Evolutionary conservation across 768 basidiomycete genomes (phyloP).

Genomic region (Boletus fagicola): DNA sequence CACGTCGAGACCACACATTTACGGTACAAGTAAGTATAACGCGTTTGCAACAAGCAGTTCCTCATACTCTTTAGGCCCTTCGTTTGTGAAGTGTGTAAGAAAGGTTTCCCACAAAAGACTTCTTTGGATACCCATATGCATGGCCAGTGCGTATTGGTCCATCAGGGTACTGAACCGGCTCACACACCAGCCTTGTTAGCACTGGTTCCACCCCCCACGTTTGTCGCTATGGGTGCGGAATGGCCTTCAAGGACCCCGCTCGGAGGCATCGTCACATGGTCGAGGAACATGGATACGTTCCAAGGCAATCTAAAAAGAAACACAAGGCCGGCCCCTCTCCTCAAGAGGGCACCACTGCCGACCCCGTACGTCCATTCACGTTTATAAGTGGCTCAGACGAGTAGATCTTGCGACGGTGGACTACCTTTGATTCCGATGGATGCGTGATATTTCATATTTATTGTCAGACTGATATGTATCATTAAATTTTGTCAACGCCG

Average conservation of each 20-base stretch:
- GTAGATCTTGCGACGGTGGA: conserved; percentile 15
- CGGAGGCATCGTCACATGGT: conserved; percentile 60
- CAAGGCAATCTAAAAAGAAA: conserved; percentile 46
- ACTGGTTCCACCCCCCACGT: conserved; percentile 56
- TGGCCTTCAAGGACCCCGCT: conserved; percentile 63
- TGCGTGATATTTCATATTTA: conserved; percentile 24
- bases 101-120: conserved; percentile 59
- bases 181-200: conserved; percentile 33
- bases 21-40: conserved; percentile 50
- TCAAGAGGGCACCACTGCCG: conserved; percentile 23
- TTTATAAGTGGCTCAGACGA: conserved; percentile 30
- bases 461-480: conserved; percentile 25
- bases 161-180: conserved; percentile 6
- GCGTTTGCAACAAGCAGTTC: conserved; percentile 6
- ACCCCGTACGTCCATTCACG: conserved; percentile 34
- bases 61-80: conserved; percentile 43
- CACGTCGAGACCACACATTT: conserved; percentile 66
- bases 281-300: conserved; percentile 49
- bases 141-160: conserved; percentile 42
- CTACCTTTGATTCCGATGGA: conserved; percentile 3
- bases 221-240: conserved; percentile 50
- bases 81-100: conserved; percentile 49
- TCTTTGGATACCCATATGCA: conserved; percentile 57
- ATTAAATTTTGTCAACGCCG: conserved; percentile 16
- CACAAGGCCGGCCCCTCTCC: conserved; percentile 36